Conservation (phyloP, 176 grass and related monocot genomes). For the Typha latifolia region DNA sequence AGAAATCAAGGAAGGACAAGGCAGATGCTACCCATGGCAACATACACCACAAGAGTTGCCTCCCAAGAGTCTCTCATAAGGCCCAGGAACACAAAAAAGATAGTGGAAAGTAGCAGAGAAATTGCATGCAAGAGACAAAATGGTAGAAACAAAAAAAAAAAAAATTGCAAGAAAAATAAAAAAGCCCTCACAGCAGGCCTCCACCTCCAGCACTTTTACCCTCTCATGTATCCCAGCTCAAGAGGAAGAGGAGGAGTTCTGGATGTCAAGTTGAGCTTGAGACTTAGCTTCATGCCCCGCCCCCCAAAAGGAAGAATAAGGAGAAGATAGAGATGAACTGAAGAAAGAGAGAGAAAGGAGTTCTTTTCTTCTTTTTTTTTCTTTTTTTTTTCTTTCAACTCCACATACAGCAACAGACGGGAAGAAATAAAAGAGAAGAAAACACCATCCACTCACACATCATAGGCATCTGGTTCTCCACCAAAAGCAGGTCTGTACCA, state of each 20-base stretch:
- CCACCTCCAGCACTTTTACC: not conserved
- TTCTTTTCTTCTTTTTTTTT: not conserved
- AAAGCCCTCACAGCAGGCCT: not conserved
- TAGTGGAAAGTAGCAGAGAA: not conserved
- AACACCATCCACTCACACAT: constrained; percentile 76
- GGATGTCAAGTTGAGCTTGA: not conserved
- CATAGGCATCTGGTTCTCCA: constrained; percentile 92
- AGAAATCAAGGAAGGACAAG: not conserved
- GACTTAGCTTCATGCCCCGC: not conserved
- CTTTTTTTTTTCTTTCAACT: not conserved
- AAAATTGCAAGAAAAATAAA: not conserved
- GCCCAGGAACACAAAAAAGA: not conserved
- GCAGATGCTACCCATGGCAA: not conserved
- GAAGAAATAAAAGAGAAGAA: constrained; percentile 28
- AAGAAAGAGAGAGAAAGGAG: constrained; percentile 6
- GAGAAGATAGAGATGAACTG: constrained; percentile 1
- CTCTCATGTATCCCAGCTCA: not conserved
- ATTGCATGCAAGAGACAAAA: not conserved
- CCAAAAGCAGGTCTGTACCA: constrained; percentile 59
- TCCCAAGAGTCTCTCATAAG: not conserved
- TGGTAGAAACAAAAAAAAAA: not conserved
- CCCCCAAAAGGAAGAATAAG: not conserved
- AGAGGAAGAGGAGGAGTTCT: not conserved
- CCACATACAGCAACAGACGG: constrained; percentile 10
- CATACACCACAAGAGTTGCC: not conserved